Conservation (phyloP, 345 rosid species). For the Gossypium raimondii region DNA sequence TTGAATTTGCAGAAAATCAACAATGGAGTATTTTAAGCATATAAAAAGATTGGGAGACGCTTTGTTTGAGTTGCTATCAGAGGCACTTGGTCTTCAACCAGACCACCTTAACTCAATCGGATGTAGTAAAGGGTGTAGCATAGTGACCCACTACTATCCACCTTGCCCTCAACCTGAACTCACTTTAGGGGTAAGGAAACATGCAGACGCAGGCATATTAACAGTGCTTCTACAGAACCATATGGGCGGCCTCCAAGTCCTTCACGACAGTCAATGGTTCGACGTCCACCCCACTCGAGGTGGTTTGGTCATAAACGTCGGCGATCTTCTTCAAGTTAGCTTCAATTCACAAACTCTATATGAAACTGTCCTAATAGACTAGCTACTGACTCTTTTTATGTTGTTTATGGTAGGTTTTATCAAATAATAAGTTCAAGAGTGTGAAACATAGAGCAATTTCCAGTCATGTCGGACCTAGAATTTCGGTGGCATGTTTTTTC, state of each 20-base stretch:
- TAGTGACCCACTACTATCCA: slow-evolving; percentile 28
- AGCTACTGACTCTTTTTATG: neutral
- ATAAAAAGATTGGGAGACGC: neutral
- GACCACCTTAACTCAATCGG: slow-evolving; percentile 23
- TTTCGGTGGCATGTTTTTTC: slow-evolving; percentile 13
- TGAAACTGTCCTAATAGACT: too few species aligned
- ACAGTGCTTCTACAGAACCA: neutral
- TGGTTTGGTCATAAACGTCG: neutral
- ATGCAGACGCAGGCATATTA: slow-evolving; percentile 20
- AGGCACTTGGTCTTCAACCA: slow-evolving; percentile 22
- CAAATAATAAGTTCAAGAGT: slow-evolving; percentile 25
- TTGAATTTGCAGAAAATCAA: slow-evolving; percentile 7
- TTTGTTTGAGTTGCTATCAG: slow-evolving; percentile 13
- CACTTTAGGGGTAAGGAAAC: slow-evolving; percentile 22
- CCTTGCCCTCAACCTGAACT: slow-evolving; percentile 32
- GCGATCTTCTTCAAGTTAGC: slow-evolving; percentile 21
- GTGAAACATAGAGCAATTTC: slow-evolving; percentile 18
- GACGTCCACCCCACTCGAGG: neutral
- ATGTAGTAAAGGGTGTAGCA: slow-evolving; percentile 15
- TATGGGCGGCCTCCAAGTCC: neutral
- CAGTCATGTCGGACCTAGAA: slow-evolving; percentile 12
- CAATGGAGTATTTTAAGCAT: neutral
- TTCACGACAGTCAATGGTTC: slow-evolving; percentile 13
- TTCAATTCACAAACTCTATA: neutral
- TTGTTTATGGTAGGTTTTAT: slow-evolving; percentile 13